Percentiles rank a stretch among this genome's conserved stretches.
Evolutionary conservation across 208 protist species (phyloP).

Genomic region (Sergeia podlipaevii): DNA sequence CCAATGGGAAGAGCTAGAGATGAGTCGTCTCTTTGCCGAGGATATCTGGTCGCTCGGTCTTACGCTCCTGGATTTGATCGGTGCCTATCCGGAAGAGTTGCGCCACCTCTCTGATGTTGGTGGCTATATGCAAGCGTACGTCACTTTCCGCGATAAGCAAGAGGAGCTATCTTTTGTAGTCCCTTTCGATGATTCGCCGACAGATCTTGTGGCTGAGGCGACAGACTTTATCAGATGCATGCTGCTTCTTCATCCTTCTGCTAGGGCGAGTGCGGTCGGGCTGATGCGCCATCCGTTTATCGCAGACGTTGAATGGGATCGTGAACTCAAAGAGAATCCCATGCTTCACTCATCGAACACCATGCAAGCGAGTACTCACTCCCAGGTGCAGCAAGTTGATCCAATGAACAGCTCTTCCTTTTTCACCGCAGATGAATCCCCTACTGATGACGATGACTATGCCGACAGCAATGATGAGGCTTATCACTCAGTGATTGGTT

Average conservation of each 20-base stretch:
- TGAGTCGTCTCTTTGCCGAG: constrained; percentile 48
- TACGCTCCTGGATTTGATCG: constrained; percentile 15
- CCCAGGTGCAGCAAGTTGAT: background rate
- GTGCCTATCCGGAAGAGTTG: constrained; percentile 15
- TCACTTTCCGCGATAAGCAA: constrained; percentile 11
- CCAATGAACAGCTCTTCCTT: constrained; percentile 1
- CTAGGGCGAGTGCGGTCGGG: constrained; percentile 47
- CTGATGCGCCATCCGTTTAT: constrained; percentile 56
- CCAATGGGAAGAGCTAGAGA: constrained; percentile 10
- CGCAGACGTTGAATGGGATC: constrained; percentile 1
- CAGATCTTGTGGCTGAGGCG: background rate
- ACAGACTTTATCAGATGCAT: constrained; percentile 70
- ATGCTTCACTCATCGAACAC: no score
- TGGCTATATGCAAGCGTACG: constrained; percentile 21
- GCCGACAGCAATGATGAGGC: constrained; percentile 5
- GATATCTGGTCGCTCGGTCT: constrained; percentile 34
- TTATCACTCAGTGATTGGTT: no score
- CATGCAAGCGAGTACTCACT: no score
- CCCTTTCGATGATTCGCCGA: background rate
- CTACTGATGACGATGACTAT: constrained; percentile 2
- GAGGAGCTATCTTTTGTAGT: constrained; percentile 10
- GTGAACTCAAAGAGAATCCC: no score
- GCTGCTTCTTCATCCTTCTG: constrained; percentile 37
- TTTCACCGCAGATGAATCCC: constrained; percentile 19
- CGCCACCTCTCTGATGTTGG: constrained; percentile 1